Evolutionary conservation across 306 rosid species (phyloP).

Genomic region (Lablab purpureus): DNA sequence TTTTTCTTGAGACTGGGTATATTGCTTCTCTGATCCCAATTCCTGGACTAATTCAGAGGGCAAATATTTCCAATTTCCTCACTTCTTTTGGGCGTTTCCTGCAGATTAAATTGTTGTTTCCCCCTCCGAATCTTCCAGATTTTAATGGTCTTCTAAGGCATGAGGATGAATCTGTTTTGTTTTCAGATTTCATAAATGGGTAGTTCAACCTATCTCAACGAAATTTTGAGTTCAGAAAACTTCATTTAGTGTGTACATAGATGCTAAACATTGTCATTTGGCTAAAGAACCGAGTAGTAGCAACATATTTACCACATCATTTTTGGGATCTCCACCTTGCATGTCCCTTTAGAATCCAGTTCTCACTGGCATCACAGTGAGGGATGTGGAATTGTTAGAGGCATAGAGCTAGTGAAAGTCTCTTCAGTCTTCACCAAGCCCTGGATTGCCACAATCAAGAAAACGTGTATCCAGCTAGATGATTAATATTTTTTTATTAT

Average conservation of each 20-base stretch:
- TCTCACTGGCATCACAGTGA: neutral
- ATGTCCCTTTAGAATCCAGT: neutral
- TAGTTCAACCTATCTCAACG: neutral
- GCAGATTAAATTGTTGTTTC: neutral
- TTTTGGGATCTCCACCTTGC: too few species aligned
- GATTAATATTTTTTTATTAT: neutral
- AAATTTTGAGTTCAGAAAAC: neutral
- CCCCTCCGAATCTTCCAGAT: neutral
- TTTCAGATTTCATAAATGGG: too few species aligned
- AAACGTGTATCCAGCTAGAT: neutral
- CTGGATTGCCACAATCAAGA: neutral
- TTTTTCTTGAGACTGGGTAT: neutral
- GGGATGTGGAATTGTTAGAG: neutral
- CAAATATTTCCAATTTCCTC: too few species aligned
- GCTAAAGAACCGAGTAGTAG: too few species aligned
- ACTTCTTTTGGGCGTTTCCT: too few species aligned
- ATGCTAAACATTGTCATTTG: too few species aligned
- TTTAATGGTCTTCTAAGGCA: neutral
- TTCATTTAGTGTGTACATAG: too few species aligned
- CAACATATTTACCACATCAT: too few species aligned
- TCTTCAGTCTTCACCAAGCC: too few species aligned
- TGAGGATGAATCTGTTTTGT: neutral
- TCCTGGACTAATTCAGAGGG: conserved; percentile 1
- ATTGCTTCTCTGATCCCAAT: neutral
- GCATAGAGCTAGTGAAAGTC: neutral